Conservation (phyloP, 1,139 yeast species). For the Taphrina betulina region DNA sequence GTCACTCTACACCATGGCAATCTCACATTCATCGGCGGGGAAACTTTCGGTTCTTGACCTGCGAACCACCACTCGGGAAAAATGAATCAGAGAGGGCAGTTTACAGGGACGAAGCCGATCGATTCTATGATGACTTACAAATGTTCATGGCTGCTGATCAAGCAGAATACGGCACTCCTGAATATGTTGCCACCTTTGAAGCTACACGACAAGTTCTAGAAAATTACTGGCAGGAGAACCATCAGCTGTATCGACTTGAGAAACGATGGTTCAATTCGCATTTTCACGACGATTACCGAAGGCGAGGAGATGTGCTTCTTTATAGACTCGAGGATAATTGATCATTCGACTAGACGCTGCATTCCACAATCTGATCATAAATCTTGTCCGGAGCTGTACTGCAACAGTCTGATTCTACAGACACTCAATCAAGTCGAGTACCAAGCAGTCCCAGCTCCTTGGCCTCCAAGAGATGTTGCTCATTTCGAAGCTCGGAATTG, state of each 20-base stretch:
- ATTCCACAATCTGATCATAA: neutral
- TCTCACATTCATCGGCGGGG: constrained; percentile 65
- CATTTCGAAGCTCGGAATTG: too few relatives aligned
- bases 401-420: neutral
- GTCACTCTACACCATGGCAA: constrained; percentile 97
- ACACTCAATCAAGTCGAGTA: too few relatives aligned
- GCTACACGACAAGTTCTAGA: constrained; percentile 52
- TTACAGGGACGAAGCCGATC: constrained; percentile 85
- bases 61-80: constrained; percentile 76
- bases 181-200: constrained; percentile 68
- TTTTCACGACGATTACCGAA: constrained; percentile 82
- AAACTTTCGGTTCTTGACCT: constrained; percentile 68
- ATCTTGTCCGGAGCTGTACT: neutral
- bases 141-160: constrained; percentile 53
- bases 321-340: constrained; percentile 47
- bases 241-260: constrained; percentile 38
- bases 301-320: constrained; percentile 74
- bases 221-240: constrained; percentile 15
- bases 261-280: constrained; percentile 70
- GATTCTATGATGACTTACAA: constrained; percentile 66
- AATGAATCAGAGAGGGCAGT: constrained; percentile 42
- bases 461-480: too few relatives aligned
- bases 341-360: too few relatives aligned
- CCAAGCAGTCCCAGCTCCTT: too few relatives aligned
- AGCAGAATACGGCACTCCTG: constrained; percentile 46